Conservation (phyloP, 1,139 yeast genomes). For the Zygosaccharomyces sapae region DNA sequence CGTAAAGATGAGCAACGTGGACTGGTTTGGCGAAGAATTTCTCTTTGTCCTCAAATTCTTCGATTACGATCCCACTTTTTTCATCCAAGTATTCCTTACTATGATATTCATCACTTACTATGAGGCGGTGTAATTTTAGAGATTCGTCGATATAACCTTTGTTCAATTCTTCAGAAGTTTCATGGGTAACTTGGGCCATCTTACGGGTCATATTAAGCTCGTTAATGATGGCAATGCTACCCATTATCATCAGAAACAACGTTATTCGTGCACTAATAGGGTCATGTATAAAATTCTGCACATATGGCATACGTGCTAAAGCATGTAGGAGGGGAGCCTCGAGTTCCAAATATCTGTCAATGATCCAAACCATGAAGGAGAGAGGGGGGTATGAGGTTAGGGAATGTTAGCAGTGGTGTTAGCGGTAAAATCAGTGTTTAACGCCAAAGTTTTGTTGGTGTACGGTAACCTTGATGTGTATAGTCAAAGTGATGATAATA, state of each 20-base stretch:
- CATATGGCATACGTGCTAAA: constrained; percentile 23
- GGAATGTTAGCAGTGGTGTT: no score
- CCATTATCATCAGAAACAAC: constrained; percentile 30
- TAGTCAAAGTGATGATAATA: no score
- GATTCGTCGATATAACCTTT: constrained; percentile 32
- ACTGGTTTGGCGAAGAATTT: constrained; percentile 66
- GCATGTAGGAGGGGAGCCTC: constrained; percentile 22
- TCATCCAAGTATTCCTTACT: constrained; percentile 33
- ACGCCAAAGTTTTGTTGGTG: no score
- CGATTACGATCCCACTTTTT: constrained; percentile 34
- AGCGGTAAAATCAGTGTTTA: no score
- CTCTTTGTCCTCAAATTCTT: constrained; percentile 54
- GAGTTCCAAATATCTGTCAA: constrained; percentile 20
- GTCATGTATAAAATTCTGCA: constrained; percentile 32
- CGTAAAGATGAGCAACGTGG: constrained; percentile 71
- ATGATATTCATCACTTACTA: constrained; percentile 34
- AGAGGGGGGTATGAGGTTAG: not conserved
- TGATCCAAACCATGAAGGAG: not conserved
- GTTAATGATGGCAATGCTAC: constrained; percentile 33
- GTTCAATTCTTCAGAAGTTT: constrained; percentile 34
- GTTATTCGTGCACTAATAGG: constrained; percentile 36
- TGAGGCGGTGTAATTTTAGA: constrained; percentile 29
- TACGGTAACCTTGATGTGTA: no score
- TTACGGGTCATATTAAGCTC: constrained; percentile 35
- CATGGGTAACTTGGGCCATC: constrained; percentile 34